These are phyloP conservation scores for Colletotrichum spaethianum DNA, from an alignment of 2,329 filamentous ascomycete species.

Conservation along the genomic window DNA sequence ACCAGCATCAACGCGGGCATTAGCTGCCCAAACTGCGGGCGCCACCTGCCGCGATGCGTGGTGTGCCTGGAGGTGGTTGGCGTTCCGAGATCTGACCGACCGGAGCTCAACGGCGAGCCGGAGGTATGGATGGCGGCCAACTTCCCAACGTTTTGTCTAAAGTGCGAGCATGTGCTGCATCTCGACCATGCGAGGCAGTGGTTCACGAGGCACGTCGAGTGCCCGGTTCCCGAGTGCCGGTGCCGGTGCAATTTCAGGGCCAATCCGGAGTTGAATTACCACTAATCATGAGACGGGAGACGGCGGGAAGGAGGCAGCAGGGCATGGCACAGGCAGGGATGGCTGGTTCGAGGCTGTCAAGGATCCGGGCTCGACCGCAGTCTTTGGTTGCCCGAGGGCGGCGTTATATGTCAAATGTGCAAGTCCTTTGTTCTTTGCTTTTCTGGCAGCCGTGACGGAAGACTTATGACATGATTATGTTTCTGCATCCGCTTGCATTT, in stretches of 20 bases:
- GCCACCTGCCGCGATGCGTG: conserved; percentile 76
- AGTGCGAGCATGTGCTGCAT: conserved; percentile 78
- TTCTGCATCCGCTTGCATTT: background rate
- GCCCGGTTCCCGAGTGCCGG: conserved; percentile 77
- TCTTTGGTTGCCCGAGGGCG: background rate
- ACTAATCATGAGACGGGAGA: conserved; percentile 43
- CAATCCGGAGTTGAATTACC: conserved; percentile 72
- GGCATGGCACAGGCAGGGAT: conserved; percentile 9
- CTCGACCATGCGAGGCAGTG: conserved; percentile 77
- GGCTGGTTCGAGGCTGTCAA: background rate
- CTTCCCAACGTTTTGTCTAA: conserved; percentile 79
- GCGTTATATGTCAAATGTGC: conserved; percentile 6
- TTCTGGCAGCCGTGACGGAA: conserved; percentile 17
- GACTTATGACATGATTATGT: conserved; percentile 35
- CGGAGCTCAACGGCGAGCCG: conserved; percentile 65
- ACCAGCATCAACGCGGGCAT: conserved; percentile 73
- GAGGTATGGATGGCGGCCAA: conserved; percentile 64
- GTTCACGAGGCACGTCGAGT: conserved; percentile 76
- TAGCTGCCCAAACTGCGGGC: conserved; percentile 76
- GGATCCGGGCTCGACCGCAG: background rate
- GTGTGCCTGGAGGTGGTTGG: conserved; percentile 78
- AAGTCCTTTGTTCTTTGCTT: conserved; percentile 6
- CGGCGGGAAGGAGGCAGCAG: background rate
- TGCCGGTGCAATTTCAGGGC: conserved; percentile 75
- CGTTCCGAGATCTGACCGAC: conserved; percentile 72